phyloP scores from a whole-genome alignment of 78 protist species.

The Emiliania huxleyi region DNA sequence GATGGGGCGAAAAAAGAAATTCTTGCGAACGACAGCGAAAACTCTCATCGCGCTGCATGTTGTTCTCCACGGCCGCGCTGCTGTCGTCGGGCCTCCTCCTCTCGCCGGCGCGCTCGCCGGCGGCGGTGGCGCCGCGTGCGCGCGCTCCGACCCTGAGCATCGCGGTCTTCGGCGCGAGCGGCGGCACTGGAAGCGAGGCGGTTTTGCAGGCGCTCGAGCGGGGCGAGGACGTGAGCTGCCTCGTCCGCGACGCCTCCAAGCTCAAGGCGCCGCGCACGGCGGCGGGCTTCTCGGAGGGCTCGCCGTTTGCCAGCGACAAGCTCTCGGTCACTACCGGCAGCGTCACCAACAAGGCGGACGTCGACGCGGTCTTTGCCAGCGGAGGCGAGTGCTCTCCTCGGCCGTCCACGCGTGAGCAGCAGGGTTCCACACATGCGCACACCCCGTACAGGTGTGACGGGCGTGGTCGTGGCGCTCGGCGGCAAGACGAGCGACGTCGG shows the following conservation, averaged over 20 bases:
- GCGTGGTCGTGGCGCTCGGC: conserved; percentile 35
- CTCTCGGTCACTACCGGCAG: not conserved
- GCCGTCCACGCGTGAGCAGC: not conserved
- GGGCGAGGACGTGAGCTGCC: not conserved
- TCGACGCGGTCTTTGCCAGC: not conserved
- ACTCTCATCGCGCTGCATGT: too few species aligned
- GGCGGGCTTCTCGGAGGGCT: not conserved
- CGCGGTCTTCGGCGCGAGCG: not conserved
- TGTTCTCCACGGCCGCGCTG: not conserved
- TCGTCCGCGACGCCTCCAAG: not conserved
- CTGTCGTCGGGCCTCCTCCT: not conserved
- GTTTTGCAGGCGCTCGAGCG: conserved; percentile 6
- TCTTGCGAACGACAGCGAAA: too few species aligned
- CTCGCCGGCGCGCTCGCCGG: not conserved
- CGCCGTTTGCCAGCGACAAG: not conserved
- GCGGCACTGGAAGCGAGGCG: conserved; percentile 1
- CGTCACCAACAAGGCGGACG: not conserved
- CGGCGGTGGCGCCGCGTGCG: not conserved
- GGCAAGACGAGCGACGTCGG: conserved; percentile 1
- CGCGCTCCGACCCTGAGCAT: not conserved
- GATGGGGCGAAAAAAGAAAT: too few species aligned
- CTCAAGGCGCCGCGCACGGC: not conserved
- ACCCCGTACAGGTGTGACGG: not conserved
- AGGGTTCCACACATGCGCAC: not conserved
- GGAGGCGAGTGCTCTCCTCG: not conserved